Conservation (phyloP, 1,139 yeast genomes). For the Geotrichum aggregatum region DNA sequence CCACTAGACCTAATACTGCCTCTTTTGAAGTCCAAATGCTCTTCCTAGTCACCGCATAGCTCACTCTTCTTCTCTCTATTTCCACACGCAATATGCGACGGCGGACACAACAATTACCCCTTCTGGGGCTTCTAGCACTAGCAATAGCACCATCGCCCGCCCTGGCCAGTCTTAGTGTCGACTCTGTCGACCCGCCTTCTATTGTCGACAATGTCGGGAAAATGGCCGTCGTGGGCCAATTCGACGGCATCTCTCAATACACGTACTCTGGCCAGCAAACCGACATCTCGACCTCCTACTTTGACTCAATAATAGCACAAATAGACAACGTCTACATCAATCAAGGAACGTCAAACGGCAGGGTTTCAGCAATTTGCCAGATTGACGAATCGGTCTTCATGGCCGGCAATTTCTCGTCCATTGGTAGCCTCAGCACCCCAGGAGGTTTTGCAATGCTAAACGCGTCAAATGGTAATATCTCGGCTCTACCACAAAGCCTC, state of each 20-base stretch:
- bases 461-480: constrained; percentile 44
- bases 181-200: constrained; percentile 25
- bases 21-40: constrained; percentile 5
- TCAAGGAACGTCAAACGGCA: constrained; percentile 32
- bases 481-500: constrained; percentile 30
- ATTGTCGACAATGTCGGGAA: constrained; percentile 36
- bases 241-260: constrained; percentile 58
- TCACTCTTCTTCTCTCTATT: neutral
- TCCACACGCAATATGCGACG: constrained; percentile 1
- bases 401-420: constrained; percentile 43
- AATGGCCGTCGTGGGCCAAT: constrained; percentile 62
- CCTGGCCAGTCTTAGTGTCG: constrained; percentile 9
- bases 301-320: constrained; percentile 30
- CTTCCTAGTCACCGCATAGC: neutral
- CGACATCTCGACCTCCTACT: constrained; percentile 21
- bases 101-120: neutral
- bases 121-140: neutral
- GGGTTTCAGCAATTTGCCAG: constrained; percentile 34
- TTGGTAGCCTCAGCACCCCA: constrained; percentile 41
- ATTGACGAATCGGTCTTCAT: constrained; percentile 45
- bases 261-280: constrained; percentile 49
- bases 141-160: neutral
- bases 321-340: constrained; percentile 15
- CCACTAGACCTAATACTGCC: too few relatives aligned
- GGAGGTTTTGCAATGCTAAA: constrained; percentile 56